Percentiles rank a stretch among this genome's conserved stretches.
Evolutionary conservation across 2,329 filamentous ascomycete species (phyloP).

Genomic region (Scleromitrula shiraiana): DNA sequence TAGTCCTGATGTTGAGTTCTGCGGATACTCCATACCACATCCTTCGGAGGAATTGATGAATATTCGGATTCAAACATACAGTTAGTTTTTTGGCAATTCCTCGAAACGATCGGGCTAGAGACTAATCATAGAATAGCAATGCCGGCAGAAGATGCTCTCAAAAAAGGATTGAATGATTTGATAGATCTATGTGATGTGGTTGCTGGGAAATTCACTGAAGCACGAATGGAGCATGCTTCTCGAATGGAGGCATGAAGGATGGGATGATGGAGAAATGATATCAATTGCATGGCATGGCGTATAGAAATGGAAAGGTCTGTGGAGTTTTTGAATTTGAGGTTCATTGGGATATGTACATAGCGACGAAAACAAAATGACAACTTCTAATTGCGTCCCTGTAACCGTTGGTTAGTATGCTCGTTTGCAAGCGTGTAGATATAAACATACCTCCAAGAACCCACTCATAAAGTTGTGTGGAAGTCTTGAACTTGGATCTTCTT

Average conservation of each 20-base stretch:
- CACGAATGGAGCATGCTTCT: conserved; percentile 44
- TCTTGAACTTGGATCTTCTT: conserved; percentile 68
- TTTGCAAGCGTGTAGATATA: conserved; percentile 53
- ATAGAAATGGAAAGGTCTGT: conserved; percentile 13
- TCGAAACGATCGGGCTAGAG: neutral
- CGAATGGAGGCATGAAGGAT: conserved; percentile 13
- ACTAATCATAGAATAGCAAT: conserved; percentile 48
- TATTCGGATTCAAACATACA: conserved; percentile 91
- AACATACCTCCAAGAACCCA: conserved; percentile 75
- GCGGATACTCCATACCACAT: conserved; percentile 95
- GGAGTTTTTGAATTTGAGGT: conserved; percentile 19
- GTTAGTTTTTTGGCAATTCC: conserved; percentile 42
- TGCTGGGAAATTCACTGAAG: conserved; percentile 73
- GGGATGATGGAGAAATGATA: neutral
- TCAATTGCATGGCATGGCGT: conserved; percentile 25
- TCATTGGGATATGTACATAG: conserved; percentile 30
- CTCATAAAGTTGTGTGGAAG: conserved; percentile 87
- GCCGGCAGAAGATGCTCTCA: conserved; percentile 74
- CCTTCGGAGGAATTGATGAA: conserved; percentile 97
- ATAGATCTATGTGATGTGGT: conserved; percentile 92
- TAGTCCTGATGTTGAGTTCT: conserved; percentile 94
- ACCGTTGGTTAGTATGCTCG: conserved; percentile 45
- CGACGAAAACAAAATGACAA: conserved; percentile 17
- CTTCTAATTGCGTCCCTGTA: conserved; percentile 28
- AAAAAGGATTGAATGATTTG: conserved; percentile 83